Evolutionary conservation across 2,329 filamentous ascomycete species (phyloP).

Genomic region (Apiospora phragmitis): DNA sequence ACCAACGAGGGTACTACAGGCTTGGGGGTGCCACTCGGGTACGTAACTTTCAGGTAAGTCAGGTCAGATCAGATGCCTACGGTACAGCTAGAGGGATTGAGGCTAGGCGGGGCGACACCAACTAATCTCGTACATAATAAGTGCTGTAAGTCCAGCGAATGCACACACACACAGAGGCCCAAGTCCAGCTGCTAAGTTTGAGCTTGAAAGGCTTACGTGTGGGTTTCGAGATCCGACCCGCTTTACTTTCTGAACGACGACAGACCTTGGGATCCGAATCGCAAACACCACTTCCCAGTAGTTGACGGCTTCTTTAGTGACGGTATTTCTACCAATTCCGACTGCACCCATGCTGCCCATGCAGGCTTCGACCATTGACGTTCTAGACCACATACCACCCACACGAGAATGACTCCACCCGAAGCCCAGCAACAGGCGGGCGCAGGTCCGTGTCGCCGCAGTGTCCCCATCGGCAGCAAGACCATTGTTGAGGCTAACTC

Average conservation of each 20-base stretch:
- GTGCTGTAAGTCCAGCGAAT: background rate
- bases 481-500: conserved; percentile 9
- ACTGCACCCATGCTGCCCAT: background rate
- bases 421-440: conserved; percentile 30
- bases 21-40: background rate
- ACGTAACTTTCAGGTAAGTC: conserved; percentile 5
- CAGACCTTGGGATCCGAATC: conserved; percentile 1
- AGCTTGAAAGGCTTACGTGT: conserved; percentile 24
- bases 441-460: conserved; percentile 26
- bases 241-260: conserved; percentile 9
- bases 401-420: conserved; percentile 30
- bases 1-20: background rate
- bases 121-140: background rate
- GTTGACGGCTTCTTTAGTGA: background rate
- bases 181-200: conserved; percentile 7
- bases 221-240: conserved; percentile 15
- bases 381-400: background rate
- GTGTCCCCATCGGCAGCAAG: conserved; percentile 7
- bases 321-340: background rate
- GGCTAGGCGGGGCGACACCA: background rate
- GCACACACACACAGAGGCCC: background rate
- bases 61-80: background rate
- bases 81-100: background rate
- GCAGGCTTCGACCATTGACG: background rate
- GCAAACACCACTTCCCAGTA: conserved; percentile 3